Evolutionary conservation across 306 rosid species (phyloP), one percentile per base, ranked within the genome.

Genomic region (Quercus gilva): DNA sequence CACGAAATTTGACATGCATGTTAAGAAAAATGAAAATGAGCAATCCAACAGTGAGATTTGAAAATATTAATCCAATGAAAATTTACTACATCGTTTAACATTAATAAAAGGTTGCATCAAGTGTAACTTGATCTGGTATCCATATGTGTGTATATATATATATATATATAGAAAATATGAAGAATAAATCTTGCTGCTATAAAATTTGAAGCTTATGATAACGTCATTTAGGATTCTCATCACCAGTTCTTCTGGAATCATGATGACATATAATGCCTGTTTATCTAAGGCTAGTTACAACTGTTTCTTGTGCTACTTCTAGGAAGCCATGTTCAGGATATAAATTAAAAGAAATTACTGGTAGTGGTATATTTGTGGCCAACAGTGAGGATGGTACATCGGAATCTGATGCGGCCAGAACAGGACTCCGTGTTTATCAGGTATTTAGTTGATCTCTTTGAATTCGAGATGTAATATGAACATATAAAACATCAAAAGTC

Each of bases 281-380:
- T 23, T 75, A 33, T 21, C 68, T 45, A 31, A 41, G 63, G 13
- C 55, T 13, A 19, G 49, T 74, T 31, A 6, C 31, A 60, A 60
- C 43, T 12, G 15, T 71, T 71, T 28, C n/a, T 23, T 64, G 43
- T 74, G 60, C 81, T 43, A 63, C 31, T 68, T 76, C 81, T 91
- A 95, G 99, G 89, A 95, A 91, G 78, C 86, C 91, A 11, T 85
- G 93, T 68, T 88, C 97, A 0, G 91, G 88, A 64, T 79, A 89
- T 77, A 93, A 92, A 78, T 41, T 88, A 82, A 92, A 86, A 86
- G 99, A 92, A 88, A 87, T 88, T 18, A 71, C 85, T 7, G 96
- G 95, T 74, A 90, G 89, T 82, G 88, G 92, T 10, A 93, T 91
- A 80, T 91, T 91, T 83, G 81, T 89, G 1, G 84, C 79, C n/a